phyloP scores from a whole-genome alignment of 2,329 filamentous ascomycete genomes.

The Xylariaceae sp. region DNA sequence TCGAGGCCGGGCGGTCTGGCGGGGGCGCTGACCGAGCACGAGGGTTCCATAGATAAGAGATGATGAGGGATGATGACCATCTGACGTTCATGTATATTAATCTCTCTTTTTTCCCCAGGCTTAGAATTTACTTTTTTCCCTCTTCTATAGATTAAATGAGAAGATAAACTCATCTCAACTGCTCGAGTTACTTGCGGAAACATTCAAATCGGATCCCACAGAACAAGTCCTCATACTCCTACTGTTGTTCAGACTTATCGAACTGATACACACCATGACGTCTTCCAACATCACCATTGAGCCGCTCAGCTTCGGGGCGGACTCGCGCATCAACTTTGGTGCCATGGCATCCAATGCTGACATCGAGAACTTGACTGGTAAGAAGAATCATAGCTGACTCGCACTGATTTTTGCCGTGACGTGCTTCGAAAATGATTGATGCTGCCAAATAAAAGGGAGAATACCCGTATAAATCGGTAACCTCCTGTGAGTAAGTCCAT shows the following conservation, averaged over 20 bases:
- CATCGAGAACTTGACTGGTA: conserved; percentile 60
- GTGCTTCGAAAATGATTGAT: conserved; percentile 8
- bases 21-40: too few relatives aligned
- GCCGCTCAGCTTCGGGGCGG: conserved; percentile 34
- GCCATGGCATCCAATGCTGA: conserved; percentile 55
- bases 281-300: conserved; percentile 32
- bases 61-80: too few relatives aligned
- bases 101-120: not conserved
- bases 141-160: not conserved
- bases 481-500: conserved; percentile 46
- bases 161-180: not conserved
- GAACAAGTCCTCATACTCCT: not conserved
- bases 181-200: not conserved
- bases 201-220: not conserved
- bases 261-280: conserved; percentile 13
- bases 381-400: too few relatives aligned
- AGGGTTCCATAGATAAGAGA: conserved; percentile 9
- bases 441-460: conserved; percentile 37
- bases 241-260: too few relatives aligned
- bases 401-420: too few relatives aligned
- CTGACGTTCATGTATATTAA: conserved; percentile 3
- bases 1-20: conserved; percentile 8
- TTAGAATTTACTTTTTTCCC: not conserved
- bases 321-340: conserved; percentile 54
- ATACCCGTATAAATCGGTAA: conserved; percentile 58